Evolutionary conservation across 148 eudicot genomes (phyloP).

Genomic region (Nyssa sinensis): DNA sequence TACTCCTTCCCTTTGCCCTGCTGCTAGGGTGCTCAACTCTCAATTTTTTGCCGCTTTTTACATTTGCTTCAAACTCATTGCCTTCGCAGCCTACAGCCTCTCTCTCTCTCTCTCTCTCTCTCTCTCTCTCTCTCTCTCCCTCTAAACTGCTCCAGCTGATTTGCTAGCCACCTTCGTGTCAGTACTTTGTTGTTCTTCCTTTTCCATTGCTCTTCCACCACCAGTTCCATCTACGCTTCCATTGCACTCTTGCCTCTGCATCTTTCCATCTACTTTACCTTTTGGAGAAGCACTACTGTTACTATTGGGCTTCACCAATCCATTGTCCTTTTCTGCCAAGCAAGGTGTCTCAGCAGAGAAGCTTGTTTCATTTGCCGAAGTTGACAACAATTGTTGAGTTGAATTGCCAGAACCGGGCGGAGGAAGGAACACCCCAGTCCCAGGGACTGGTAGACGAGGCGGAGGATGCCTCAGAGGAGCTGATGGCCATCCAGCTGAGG

Average conservation of each 20-base stretch:
- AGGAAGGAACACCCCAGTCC: constrained; percentile 72
- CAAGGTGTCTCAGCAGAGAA: constrained; percentile 12
- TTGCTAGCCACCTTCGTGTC: constrained; percentile 10
- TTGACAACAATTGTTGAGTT: constrained; percentile 12
- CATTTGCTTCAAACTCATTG: constrained; percentile 36
- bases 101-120: too few relatives aligned
- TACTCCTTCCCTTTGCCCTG: constrained; percentile 25
- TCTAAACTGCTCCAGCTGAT: constrained; percentile 18
- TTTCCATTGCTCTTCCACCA: constrained; percentile 1
- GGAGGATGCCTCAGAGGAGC: constrained; percentile 39
- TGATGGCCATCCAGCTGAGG: constrained; percentile 40
- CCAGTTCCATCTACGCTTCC: constrained; percentile 15
- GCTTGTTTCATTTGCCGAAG: constrained; percentile 13
- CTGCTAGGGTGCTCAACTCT: neutral
- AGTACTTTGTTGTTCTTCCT: constrained; percentile 12
- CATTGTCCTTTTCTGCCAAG: constrained; percentile 21
- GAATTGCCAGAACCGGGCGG: constrained; percentile 44
- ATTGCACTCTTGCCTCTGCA: constrained; percentile 19
- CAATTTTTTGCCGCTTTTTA: constrained; percentile 32
- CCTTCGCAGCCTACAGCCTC: too few relatives aligned
- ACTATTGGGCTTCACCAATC: constrained; percentile 17
- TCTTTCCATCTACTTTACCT: constrained; percentile 14
- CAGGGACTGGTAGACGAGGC: constrained; percentile 50
- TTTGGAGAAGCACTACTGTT: constrained; percentile 5
- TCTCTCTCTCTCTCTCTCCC: too few relatives aligned